Base-by-base conservation (phyloP, 257 asterid species). In the Scutellaria baicalensis region DNA sequence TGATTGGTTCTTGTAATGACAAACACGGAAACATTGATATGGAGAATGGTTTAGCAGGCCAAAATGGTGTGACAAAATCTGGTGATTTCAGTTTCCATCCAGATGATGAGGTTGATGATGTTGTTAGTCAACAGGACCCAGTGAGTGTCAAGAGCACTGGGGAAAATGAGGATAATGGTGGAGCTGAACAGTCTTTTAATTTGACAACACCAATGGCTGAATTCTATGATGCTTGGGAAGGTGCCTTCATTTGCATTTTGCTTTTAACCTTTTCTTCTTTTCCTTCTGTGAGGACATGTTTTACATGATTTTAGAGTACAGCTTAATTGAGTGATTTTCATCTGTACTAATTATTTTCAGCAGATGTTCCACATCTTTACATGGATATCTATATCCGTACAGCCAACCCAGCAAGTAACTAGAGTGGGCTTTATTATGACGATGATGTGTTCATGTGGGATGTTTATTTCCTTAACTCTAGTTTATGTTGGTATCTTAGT, bases 221-320 rank as follows among this genome's bases (percentile, higher is more conserved):
- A 80, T 91, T 89, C 84, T 94, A 84, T 76, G 99, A 94, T 86
- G 99, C 99, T 57, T 94, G 96, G 97, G 99, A 94, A 86, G 99
- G 99, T 94, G 76, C 66, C 70, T 71, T 58, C 67, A 64, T 80
- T 56, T 73, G 45, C 63, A 54, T 40, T 8, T 61, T 42, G 2
- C n/a, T 40, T 60, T 70, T 64, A 21, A 23, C 59, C 47, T 44
- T 49, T 14, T 14, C 23, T 27, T 21, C 20, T 73, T 27, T 45
- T 60, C 52, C 47, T 45, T 49, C 49, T 69, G 0, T 8, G 13
- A 33, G 55, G 12, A 23, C 13, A 20, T 9, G 3, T 52, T 52
- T 52, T 52, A 18, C 14, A 20, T 52, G 31, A 27, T 52, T 52
- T 35, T 40, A 9, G 17, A 12, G 56, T 43, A 13, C 18, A 13